A percentile compares a stretch with the other conserved stretches of the same genome.
Conservation (phyloP, 441 rosid species). For the Sinapis alba region DNA sequence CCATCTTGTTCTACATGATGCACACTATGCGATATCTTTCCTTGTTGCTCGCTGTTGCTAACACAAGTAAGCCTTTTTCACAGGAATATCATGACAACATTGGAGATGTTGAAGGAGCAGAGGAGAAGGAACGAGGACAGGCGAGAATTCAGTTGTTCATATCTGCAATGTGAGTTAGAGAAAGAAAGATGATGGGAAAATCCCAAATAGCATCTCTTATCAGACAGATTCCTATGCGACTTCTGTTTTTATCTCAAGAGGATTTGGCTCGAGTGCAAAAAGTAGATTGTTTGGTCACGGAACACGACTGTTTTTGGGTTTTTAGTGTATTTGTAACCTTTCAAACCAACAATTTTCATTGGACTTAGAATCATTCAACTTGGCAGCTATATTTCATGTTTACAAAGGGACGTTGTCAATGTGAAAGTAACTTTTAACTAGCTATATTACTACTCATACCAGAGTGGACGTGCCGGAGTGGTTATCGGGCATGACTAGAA, state of each 20-base stretch:
- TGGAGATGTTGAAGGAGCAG: conserved; percentile 91
- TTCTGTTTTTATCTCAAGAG: not conserved
- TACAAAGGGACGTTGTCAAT: not conserved
- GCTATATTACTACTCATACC: not conserved
- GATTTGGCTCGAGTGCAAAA: not conserved
- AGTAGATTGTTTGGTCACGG: not conserved
- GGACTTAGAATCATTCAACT: not conserved
- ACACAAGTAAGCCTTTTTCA: not conserved
- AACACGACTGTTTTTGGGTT: not conserved
- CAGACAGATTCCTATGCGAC: not conserved
- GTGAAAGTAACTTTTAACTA: not conserved
- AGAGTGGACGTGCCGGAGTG: conserved; percentile 67
- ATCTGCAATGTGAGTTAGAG: conserved; percentile 53
- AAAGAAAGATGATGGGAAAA: not conserved
- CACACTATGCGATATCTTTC: too few species aligned
- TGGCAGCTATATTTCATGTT: not conserved
- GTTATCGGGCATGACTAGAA: conserved; percentile 92
- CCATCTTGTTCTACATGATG: not conserved
- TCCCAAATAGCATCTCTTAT: not conserved
- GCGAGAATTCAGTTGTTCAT: conserved; percentile 74
- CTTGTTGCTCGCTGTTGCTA: not conserved
- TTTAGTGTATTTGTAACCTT: not conserved
- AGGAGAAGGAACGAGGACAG: conserved; percentile 87
- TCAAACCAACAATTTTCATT: not conserved
- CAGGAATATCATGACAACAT: conserved; percentile 95